These are phyloP conservation scores for Scedosporium apiospermum DNA, from an alignment of 2,329 filamentous ascomycete genomes.

Conservation along the genomic window DNA sequence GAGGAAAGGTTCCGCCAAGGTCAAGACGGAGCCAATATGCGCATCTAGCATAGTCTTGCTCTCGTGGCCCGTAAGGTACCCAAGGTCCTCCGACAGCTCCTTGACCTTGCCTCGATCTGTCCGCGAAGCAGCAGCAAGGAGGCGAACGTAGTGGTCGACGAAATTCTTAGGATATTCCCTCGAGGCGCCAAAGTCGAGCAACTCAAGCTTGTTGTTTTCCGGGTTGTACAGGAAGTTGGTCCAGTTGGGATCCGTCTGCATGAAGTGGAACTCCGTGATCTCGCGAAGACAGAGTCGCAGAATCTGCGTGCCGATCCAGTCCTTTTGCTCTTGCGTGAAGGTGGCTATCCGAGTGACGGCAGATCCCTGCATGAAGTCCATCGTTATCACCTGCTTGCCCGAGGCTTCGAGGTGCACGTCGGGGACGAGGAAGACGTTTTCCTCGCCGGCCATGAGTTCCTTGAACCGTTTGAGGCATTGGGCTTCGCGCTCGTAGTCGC, in stretches of 20 bases:
- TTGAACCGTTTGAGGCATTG: conserved; percentile 69
- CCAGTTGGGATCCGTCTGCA: conserved; percentile 99
- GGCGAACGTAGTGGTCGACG: conserved; percentile 66
- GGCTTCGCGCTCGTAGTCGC: conserved; percentile 87
- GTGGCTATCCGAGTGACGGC: conserved; percentile 72
- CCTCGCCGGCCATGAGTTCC: conserved; percentile 64
- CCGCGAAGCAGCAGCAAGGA: conserved; percentile 71
- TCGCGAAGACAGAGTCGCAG: conserved; percentile 86
- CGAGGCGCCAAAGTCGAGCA: conserved; percentile 92
- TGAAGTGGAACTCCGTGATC: conserved; percentile 90
- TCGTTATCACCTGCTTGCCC: conserved; percentile 80
- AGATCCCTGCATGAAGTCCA: conserved; percentile 80
- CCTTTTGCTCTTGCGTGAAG: conserved; percentile 73
- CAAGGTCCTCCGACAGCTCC: conserved; percentile 63
- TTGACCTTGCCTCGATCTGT: conserved; percentile 56
- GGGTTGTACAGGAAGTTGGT: conserved; percentile 95
- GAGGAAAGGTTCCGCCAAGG: conserved; percentile 85
- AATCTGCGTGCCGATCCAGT: conserved; percentile 95
- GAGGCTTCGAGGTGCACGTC: conserved; percentile 69
- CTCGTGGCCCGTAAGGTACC: conserved; percentile 89
- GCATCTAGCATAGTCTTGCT: conserved; percentile 79
- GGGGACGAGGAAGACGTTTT: conserved; percentile 69
- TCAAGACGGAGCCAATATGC: conserved; percentile 79
- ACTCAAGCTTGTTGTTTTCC: conserved; percentile 61
- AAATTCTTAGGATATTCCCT: conserved; percentile 77